Conservation (phyloP, 2,329 filamentous ascomycete species). For the Fusarium brachygibbosum region DNA sequence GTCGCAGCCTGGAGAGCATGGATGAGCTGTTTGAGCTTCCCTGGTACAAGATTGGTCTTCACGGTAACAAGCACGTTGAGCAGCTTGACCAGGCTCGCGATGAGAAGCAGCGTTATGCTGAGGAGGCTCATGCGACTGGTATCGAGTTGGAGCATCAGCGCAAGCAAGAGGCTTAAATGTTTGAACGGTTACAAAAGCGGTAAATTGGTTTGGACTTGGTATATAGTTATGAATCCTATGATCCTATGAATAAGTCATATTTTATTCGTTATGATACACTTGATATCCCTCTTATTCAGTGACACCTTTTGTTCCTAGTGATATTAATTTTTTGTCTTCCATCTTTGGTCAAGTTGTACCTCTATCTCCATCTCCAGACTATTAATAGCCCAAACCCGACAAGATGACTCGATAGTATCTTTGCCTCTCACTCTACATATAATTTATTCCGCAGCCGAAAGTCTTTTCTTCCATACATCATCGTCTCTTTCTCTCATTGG, state of each 20-base stretch:
- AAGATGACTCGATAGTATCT: too few relatives aligned
- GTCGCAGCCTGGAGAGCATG: constrained; percentile 76
- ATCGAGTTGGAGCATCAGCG: constrained; percentile 56
- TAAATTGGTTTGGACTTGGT: neutral
- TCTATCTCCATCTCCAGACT: too few relatives aligned
- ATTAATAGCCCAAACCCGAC: too few relatives aligned
- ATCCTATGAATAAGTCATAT: constrained; percentile 4
- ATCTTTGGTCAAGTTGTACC: too few relatives aligned
- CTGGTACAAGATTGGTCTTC: constrained; percentile 79
- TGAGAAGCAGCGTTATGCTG: constrained; percentile 60
- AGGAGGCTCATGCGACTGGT: constrained; percentile 50
- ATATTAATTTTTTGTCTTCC: too few relatives aligned
- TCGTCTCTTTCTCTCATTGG: too few relatives aligned
- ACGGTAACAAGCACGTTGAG: constrained; percentile 67
- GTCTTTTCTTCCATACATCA: too few relatives aligned
- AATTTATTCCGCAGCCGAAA: too few relatives aligned
- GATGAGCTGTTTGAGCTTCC: constrained; percentile 78
- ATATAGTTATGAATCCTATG: constrained; percentile 30
- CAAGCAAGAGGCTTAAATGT: constrained; percentile 38
- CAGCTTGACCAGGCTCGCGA: constrained; percentile 58
- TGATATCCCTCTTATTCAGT: too few relatives aligned
- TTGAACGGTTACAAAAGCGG: neutral
- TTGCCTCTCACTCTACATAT: too few relatives aligned
- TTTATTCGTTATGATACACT: constrained; percentile 1
- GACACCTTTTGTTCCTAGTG: too few relatives aligned